Evolutionary conservation across 495 filamentous ascomycete genomes (phyloP), one percentile per base, ranked within the genome.

Genomic region (Hapsidospora chrysogenum): DNA sequence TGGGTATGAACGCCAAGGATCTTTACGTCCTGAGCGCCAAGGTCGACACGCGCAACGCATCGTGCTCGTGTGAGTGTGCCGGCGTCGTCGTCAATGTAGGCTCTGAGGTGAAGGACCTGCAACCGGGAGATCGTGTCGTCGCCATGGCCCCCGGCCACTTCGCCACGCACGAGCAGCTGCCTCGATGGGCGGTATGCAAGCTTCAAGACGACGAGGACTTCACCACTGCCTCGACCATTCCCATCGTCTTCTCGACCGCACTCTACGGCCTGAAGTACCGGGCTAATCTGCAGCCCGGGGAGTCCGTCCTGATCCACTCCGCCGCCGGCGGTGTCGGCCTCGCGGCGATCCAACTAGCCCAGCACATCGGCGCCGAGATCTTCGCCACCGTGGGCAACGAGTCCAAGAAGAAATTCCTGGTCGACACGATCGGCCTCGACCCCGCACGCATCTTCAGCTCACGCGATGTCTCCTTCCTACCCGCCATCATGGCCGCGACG

Each of bases 301-400:
- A 76, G 32, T 61, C 50, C n/a, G 53, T 76, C 3, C 53, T 78
- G 9, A 68, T 78, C 23, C 68, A 76, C 39, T 56, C 55, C 0
- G 73, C 57, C 9, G 47, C 68, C 1, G 65, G 66, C 14, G 59
- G 56, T 11, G 42, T 68, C 0, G 71, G 70, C 17, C 62, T 68
- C 33, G 63, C 64, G 10, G 55, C 64, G 0, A 66, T 76, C 25
- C 40, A 48, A 16, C 33, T 76, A 1, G 60, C 64, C n/a, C n/a
- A n/a, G n/a, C n/a, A n/a, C n/a, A n/a, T n/a, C n/a, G n/a, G n/a
- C n/a, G n/a, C n/a, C n/a, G 0, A 48, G 64, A 51, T 76, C 17
- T 74, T 59, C 41, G 57, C 54, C 0, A 74, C 69, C 0, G 68
- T 64, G 0, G 58, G 62, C 0, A 52, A 51, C 0, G 21, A 40